These are phyloP conservation scores for Nelumbo lutea DNA, from an alignment of 164 flowering plant species.

Conservation along the genomic window DNA sequence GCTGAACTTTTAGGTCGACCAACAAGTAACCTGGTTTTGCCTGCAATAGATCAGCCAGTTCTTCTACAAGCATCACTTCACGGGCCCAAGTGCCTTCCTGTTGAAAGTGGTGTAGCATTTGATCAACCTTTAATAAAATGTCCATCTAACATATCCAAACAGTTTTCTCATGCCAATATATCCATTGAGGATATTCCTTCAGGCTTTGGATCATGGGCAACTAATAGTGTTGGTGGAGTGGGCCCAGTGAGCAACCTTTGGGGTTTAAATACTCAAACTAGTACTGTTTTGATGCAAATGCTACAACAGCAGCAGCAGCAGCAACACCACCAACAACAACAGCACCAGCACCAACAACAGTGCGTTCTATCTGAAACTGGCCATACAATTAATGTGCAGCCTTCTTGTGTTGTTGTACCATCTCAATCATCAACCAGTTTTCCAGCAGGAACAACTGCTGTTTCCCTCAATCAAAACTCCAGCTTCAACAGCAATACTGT, in stretches of 20 bases:
- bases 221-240: constrained; percentile 33
- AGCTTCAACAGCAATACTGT: constrained; percentile 28
- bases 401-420: constrained; percentile 67
- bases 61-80: constrained; percentile 52
- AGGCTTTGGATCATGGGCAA: constrained; percentile 45
- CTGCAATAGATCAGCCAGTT: constrained; percentile 42
- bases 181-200: constrained; percentile 41
- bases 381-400: constrained; percentile 60
- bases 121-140: constrained; percentile 52
- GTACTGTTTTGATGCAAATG: constrained; percentile 39
- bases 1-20: constrained; percentile 70
- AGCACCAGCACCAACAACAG: constrained; percentile 32
- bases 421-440: constrained; percentile 39
- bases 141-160: constrained; percentile 43
- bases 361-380: constrained; percentile 32
- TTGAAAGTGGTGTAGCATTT: constrained; percentile 47
- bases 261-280: constrained; percentile 32
- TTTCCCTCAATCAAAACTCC: constrained; percentile 36
- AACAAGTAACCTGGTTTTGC: constrained; percentile 37
- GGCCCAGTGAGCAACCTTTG: constrained; percentile 28
- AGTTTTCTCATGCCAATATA: constrained; percentile 31
- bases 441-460: constrained; percentile 41
- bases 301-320: constrained; percentile 35
- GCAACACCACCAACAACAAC: too few species aligned
- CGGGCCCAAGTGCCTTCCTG: constrained; percentile 41